Base-by-base conservation (phyloP, 2,329 filamentous ascomycete species). In the Monosporascus sp. region DNA sequence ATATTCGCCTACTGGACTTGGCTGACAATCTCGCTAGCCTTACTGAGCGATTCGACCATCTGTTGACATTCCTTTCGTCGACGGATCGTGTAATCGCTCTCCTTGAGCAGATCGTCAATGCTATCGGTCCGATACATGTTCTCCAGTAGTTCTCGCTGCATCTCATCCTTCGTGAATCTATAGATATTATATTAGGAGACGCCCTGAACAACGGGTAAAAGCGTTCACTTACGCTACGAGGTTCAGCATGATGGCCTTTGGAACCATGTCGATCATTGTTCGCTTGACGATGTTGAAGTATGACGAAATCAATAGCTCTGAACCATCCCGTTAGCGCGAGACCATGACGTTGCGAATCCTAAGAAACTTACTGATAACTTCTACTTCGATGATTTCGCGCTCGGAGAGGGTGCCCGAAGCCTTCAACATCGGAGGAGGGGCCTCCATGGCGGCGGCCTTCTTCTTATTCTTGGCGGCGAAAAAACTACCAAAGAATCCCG, bases 381-480 rank as follows among this genome's bases (percentile, higher is more conserved):
- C 94, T 47, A 99, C 94, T 72, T 99, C 94, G 59, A 96, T 89
- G 54, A 85, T 86, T 71, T 99, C 94, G 56, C 94, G 90, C 74
- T 99, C 94, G 5, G 89, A 96, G 39, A 99, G 78, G 25, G 87
- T 96, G 42, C 94, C 93, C 3, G 90, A 96, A 36, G 94, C 94
- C 78, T 97, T 99, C 53, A 99, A 83, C 42, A 85, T 93, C 31
- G 94, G 84, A 57, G 94, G 94, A 39, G 94, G 94, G 15, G 94
- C 80, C 70, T 99, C 94, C 94, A 99, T 99, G 47, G 93, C 92
- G n/a, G 94, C 94, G 75, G 96, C 95, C 86, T 97, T 97, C 83
- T 99, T 99, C 85, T 97, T 99, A 78, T 97, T 99, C 83, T 97
- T 99, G 68, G 90, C 92, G 11, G 94, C 90, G 69, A 97, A 99